Evolutionary conservation across 2,329 filamentous ascomycete genomes (phyloP).

Genomic region (Aspergillus ruber): DNA sequence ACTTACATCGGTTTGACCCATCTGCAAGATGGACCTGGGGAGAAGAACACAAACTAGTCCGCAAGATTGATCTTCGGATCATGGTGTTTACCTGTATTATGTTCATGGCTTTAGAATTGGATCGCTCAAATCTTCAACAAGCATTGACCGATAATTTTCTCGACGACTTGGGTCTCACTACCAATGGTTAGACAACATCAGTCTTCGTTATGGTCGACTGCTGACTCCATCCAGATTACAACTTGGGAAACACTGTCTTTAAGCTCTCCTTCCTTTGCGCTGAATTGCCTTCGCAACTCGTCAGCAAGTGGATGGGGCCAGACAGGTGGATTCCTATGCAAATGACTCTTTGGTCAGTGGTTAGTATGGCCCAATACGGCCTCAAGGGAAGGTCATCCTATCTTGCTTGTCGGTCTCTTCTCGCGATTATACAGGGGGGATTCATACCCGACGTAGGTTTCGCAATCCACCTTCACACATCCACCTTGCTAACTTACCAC

Average conservation of each 20-base stretch:
- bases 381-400: slow-evolving; percentile 36
- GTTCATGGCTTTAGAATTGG: slow-evolving; percentile 56
- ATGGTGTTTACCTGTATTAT: slow-evolving; percentile 38
- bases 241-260: slow-evolving; percentile 50
- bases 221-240: slow-evolving; percentile 28
- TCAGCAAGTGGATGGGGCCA: slow-evolving; percentile 49
- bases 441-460: slow-evolving; percentile 2
- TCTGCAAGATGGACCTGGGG: not conserved
- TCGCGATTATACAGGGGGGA: slow-evolving; percentile 18
- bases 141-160: slow-evolving; percentile 55
- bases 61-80: not conserved
- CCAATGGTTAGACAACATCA: slow-evolving; percentile 20
- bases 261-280: slow-evolving; percentile 48
- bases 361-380: slow-evolving; percentile 41
- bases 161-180: not conserved
- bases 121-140: slow-evolving; percentile 53
- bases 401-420: slow-evolving; percentile 35
- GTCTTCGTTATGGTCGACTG: slow-evolving; percentile 12
- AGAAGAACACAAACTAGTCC: not conserved
- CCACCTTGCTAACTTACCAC: not conserved
- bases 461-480: too few relatives aligned
- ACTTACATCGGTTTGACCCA: slow-evolving; percentile 1
- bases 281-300: slow-evolving; percentile 53
- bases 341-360: slow-evolving; percentile 47
- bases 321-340: slow-evolving; percentile 52